Percentiles rank a stretch among this genome's conserved stretches.
phyloP scores from a whole-genome alignment of 768 basidiomycete genomes.

The Inosperma sp. region DNA sequence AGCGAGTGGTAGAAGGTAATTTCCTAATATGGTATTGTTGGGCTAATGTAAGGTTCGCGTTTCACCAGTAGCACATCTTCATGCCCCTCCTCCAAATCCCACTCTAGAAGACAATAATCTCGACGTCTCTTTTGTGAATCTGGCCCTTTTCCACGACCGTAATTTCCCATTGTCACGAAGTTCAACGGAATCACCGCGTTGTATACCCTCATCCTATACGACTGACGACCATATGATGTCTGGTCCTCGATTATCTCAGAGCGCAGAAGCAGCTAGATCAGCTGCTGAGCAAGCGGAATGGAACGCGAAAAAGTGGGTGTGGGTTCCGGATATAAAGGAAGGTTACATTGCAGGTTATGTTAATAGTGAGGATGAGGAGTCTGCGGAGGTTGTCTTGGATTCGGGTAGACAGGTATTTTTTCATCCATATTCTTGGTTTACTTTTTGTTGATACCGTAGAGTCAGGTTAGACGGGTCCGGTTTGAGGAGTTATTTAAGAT shows the following conservation, averaged over 20 bases:
- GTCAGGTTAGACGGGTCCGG: slow-evolving; percentile 53
- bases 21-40: neutral
- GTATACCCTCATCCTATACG: neutral
- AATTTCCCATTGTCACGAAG: no score
- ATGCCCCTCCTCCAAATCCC: no score
- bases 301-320: slow-evolving; percentile 98
- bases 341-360: slow-evolving; percentile 97
- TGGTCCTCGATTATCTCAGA: slow-evolving; percentile 45
- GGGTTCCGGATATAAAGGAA: slow-evolving; percentile 90
- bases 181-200: no score
- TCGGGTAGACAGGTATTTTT: slow-evolving; percentile 76
- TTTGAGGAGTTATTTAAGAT: slow-evolving; percentile 86
- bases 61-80: no score
- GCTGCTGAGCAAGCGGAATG: slow-evolving; percentile 94
- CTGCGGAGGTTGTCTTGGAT: slow-evolving; percentile 81
- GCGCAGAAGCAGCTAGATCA: slow-evolving; percentile 70
- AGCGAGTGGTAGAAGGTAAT: neutral
- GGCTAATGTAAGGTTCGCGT: neutral
- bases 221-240: slow-evolving; percentile 36
- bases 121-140: no score
- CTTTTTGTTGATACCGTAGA: slow-evolving; percentile 12
- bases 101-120: no score
- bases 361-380: slow-evolving; percentile 76
- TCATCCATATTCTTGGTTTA: neutral
- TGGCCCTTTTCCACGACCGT: no score